Evolutionary conservation across 345 rosid species (phyloP).

Genomic region (Moricandia arvensis): DNA sequence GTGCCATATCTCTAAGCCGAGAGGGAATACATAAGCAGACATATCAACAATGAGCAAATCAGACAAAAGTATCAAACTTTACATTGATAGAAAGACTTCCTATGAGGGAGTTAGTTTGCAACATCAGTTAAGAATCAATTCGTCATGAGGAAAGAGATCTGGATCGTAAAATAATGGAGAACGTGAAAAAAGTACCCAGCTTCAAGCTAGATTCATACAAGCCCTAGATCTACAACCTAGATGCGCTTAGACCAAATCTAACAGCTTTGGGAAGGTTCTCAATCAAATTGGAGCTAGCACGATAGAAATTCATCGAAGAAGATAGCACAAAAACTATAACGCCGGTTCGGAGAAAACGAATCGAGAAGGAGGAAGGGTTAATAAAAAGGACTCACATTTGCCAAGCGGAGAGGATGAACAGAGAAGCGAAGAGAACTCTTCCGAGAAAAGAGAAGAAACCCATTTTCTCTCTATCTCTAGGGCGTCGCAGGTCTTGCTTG

Average conservation of each 20-base stretch:
- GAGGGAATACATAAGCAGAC: not conserved
- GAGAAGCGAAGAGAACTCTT: slow-evolving; percentile 80
- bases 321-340: not conserved
- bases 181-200: not conserved
- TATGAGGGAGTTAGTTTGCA: not conserved
- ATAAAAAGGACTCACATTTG: slow-evolving; percentile 50
- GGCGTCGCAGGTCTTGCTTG: not conserved
- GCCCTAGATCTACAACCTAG: slow-evolving; percentile 23
- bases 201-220: slow-evolving; percentile 2
- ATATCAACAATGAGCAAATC: not conserved
- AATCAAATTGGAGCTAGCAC: slow-evolving; percentile 3
- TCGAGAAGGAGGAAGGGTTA: not conserved
- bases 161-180: not conserved
- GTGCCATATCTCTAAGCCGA: not conserved
- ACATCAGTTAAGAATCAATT: not conserved
- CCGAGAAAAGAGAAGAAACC: slow-evolving; percentile 89
- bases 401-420: slow-evolving; percentile 88
- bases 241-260: slow-evolving; percentile 7
- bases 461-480: slow-evolving; percentile 25
- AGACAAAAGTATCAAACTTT: slow-evolving; percentile 14
- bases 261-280: not conserved
- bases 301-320: not conserved
- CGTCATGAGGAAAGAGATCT: not conserved
- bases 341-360: not conserved
- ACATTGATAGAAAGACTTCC: not conserved